Percentiles rank a stretch among this genome's conserved stretches.
Conservation (phyloP, 305 asterid genomes). For the Rubia peregrina region DNA sequence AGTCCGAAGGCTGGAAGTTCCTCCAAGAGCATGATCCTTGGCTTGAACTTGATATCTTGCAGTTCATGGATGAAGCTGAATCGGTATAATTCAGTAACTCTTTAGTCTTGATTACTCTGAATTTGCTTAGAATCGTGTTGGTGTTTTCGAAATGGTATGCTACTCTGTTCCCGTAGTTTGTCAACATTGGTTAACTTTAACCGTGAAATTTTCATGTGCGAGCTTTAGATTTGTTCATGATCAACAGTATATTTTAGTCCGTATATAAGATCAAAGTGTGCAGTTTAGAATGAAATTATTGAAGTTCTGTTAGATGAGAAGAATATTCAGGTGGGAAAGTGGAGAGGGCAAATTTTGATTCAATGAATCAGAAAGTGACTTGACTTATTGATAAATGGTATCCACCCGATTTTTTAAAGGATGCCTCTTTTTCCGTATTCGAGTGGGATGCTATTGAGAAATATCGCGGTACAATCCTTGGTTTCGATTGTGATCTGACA, state of each 20-base stretch:
- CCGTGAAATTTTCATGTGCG: neutral
- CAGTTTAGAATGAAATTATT: neutral
- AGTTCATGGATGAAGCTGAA: conserved; percentile 72
- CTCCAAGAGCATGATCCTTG: conserved; percentile 60
- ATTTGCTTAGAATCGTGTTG: neutral
- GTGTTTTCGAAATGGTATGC: neutral
- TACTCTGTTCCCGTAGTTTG: neutral
- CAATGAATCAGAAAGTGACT: neutral
- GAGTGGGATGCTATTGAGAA: neutral
- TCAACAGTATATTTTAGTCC: no score
- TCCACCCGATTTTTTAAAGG: neutral
- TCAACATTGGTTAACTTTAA: neutral
- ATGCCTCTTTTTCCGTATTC: neutral
- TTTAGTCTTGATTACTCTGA: neutral
- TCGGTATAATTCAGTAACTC: conserved; percentile 28
- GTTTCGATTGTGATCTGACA: neutral
- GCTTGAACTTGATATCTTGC: conserved; percentile 75
- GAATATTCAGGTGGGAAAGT: conserved; percentile 1
- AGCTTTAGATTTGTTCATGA: no score
- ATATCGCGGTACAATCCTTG: neutral
- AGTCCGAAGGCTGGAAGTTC: conserved; percentile 80
- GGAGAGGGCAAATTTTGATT: neutral
- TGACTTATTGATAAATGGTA: neutral
- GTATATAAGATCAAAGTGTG: neutral
- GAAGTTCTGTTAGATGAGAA: neutral